These are phyloP conservation scores for Tricholomella constricta DNA, from an alignment of 768 basidiomycete species.

Conservation along the genomic window DNA sequence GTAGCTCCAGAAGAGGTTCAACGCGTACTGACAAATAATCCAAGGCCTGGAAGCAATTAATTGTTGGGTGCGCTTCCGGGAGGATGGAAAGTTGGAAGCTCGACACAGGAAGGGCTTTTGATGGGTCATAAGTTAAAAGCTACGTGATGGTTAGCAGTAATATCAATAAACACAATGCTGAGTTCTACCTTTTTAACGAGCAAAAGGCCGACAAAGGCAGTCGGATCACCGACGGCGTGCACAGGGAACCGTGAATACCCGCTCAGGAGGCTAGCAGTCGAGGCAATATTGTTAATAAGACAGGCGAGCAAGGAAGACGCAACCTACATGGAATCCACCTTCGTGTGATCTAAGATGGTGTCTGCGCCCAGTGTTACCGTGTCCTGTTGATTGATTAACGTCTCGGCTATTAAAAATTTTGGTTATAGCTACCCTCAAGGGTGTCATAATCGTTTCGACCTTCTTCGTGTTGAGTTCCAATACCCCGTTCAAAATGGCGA, in stretches of 20 bases:
- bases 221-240: slow-evolving; percentile 67
- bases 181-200: slow-evolving; percentile 75
- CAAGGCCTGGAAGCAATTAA: slow-evolving; percentile 93
- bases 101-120: slow-evolving; percentile 72
- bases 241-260: slow-evolving; percentile 95
- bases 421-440: slow-evolving; percentile 54
- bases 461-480: slow-evolving; percentile 76
- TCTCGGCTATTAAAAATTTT: too few species aligned
- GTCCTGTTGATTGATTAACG: slow-evolving; percentile 49
- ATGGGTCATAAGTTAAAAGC: slow-evolving; percentile 89
- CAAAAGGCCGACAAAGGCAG: slow-evolving; percentile 78
- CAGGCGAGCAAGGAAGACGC: not conserved
- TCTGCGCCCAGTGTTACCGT: slow-evolving; percentile 81
- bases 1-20: not conserved
- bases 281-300: slow-evolving; percentile 6
- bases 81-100: slow-evolving; percentile 78
- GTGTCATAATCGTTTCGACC: slow-evolving; percentile 82
- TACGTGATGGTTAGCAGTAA: slow-evolving; percentile 26
- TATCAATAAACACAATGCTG: slow-evolving; percentile 5
- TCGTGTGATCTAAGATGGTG: slow-evolving; percentile 73
- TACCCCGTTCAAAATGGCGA: slow-evolving; percentile 78
- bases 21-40: slow-evolving; percentile 75
- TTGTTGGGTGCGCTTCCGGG: slow-evolving; percentile 85
- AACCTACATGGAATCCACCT: slow-evolving; percentile 72
- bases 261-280: slow-evolving; percentile 52